Evolutionary conservation across 1,139 yeast species (phyloP).

Genomic region (Debaryomyces singareniensis): DNA sequence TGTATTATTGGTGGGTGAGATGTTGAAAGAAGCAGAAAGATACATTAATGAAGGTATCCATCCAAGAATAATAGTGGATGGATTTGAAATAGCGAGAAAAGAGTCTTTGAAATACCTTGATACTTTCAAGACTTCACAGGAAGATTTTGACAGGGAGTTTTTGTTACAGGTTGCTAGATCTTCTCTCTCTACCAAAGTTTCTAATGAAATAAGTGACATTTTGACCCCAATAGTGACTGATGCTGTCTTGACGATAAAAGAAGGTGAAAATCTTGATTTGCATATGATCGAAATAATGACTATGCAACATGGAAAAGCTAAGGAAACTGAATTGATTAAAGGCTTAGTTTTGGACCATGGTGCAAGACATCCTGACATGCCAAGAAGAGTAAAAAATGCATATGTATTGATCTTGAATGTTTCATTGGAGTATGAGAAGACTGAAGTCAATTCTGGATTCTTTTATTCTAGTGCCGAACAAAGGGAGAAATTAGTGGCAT

Average conservation of each 20-base stretch:
- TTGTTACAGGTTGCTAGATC: conserved; percentile 88
- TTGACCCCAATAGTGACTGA: conserved; percentile 94
- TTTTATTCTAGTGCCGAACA: conserved; percentile 94
- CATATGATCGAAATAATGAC: conserved; percentile 99
- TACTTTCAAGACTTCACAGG: conserved; percentile 44
- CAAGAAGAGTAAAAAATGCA: conserved; percentile 78
- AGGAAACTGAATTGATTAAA: conserved; percentile 74
- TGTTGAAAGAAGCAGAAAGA: conserved; percentile 90
- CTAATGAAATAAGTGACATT: conserved; percentile 66
- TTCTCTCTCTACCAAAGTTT: conserved; percentile 82
- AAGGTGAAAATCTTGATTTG: conserved; percentile 61
- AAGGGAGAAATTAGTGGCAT: conserved; percentile 88
- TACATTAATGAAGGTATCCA: conserved; percentile 91
- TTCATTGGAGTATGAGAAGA: conserved; percentile 92
- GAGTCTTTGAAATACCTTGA: conserved; percentile 68
- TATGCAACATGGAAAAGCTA: conserved; percentile 89
- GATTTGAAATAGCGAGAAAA: conserved; percentile 84
- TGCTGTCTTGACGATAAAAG: conserved; percentile 78
- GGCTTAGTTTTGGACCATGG: conserved; percentile 98
- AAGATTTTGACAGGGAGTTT: conserved; percentile 71
- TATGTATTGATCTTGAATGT: conserved; percentile 84
- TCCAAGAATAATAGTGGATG: conserved; percentile 91
- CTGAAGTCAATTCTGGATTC: conserved; percentile 95
- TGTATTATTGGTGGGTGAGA: conserved; percentile 88
- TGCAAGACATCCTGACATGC: conserved; percentile 99